Base-by-base conservation (phyloP, 768 basidiomycete genomes). In the Peribolospora kevripleyi region DNA sequence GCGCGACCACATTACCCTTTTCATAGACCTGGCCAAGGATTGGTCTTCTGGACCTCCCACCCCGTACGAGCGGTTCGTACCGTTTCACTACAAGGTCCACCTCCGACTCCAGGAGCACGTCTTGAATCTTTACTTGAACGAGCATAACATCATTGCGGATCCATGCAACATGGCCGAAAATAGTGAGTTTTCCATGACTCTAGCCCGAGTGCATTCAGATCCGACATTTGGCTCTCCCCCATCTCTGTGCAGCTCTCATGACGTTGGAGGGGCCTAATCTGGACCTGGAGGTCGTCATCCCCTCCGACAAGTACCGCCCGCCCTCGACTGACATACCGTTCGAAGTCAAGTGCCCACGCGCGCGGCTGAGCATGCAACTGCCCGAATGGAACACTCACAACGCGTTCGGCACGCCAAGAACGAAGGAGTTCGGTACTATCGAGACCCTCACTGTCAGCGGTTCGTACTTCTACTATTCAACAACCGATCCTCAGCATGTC, bases 131-230 rank as follows among this genome's bases (percentile, higher is more conserved):
- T 90, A 84, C 64, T 77, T 84, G 52, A 97, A 97, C 64, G 91
- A 97, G 66, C 86, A 87, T 63, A 97, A 97, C 64, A 85, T 97
- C 64, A 83, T 97, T 51, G 86, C 93, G 70, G 83, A 82, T 58
- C 86, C 88, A 3, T 69, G 80, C 42, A 70, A 79, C 55, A 70
- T 69, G 55, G 81, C 86, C n/a, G 82, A 86, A 61, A 95, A 97
- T 65, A 79, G 87, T 87, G 62, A 54, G 67, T 53, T 14, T 59
- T 36, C 14, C 6, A 36, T 11, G 45, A 10, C 48, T 52, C 13
- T 4, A 10, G 39, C 9, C 10, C 14, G 5, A 14, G 43, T 14
- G 36, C 36, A n/a, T 67, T 59, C 43, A 13, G 46, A 38, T 9
- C 42, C 49, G 49, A 36, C n/a, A 4, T 13, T 37, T 51, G 25